Percentiles rank a stretch among this genome's conserved stretches.
phyloP scores from a whole-genome alignment of 2,329 filamentous ascomycete genomes.

The Xylariaceae sp. region DNA sequence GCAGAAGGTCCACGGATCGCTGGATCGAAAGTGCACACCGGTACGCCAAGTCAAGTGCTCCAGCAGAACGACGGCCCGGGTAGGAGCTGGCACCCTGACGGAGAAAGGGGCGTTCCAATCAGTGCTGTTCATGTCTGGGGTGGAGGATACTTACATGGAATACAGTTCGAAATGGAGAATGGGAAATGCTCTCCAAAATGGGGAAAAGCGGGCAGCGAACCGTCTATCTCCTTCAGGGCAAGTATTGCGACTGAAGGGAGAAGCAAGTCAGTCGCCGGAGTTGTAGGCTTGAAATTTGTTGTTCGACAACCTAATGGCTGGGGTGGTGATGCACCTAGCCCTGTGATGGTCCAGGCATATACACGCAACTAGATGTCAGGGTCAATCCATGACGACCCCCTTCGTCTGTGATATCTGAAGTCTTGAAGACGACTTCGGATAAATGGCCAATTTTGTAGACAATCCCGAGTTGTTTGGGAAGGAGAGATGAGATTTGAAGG shows the following conservation, averaged over 20 bases:
- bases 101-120: not conserved
- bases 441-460: too few relatives aligned
- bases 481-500: too few relatives aligned
- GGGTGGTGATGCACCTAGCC: not conserved
- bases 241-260: not conserved
- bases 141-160: constrained; percentile 2
- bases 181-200: constrained; percentile 4
- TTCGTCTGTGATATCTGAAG: too few relatives aligned
- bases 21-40: constrained; percentile 2
- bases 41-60: constrained; percentile 2
- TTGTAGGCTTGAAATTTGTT: not conserved
- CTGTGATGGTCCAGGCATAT: not conserved
- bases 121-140: constrained; percentile 2
- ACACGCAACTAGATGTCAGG: constrained; percentile 1
- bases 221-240: constrained; percentile 2
- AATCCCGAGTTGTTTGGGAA: too few relatives aligned
- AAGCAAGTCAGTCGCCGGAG: constrained; percentile 15
- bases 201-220: constrained; percentile 6
- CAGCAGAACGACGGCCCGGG: constrained; percentile 4
- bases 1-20: constrained; percentile 1
- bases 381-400: too few relatives aligned
- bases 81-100: constrained; percentile 2
- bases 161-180: constrained; percentile 11
- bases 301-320: not conserved
- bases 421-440: too few relatives aligned